These are phyloP conservation scores for Tricholomella constricta DNA, from an alignment of 768 basidiomycete genomes.

Conservation along the genomic window DNA sequence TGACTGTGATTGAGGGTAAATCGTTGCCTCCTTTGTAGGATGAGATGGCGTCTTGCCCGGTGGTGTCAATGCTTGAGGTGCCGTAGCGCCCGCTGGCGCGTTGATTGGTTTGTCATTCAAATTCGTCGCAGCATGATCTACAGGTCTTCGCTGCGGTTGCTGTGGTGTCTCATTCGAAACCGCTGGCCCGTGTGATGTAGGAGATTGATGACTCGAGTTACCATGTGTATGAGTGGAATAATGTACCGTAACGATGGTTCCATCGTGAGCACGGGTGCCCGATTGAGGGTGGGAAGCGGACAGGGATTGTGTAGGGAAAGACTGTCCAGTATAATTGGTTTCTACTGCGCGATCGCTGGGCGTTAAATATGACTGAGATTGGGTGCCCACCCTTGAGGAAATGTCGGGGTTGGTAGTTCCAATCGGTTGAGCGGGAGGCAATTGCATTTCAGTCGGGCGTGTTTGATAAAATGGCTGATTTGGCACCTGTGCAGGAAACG, in stretches of 20 bases:
- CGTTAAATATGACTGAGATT: neutral
- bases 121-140: neutral
- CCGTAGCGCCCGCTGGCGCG: no score
- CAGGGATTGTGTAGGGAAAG: neutral
- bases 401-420: neutral
- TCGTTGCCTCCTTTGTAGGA: neutral
- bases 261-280: neutral
- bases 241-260: neutral
- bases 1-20: neutral
- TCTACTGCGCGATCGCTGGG: neutral
- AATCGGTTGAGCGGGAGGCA: neutral
- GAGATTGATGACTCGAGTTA: neutral
- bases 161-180: neutral
- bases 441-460: neutral
- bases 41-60: neutral
- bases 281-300: neutral
- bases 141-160: neutral
- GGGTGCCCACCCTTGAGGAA: neutral
- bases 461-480: neutral
- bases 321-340: neutral
- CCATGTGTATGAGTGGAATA: neutral
- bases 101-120: neutral
- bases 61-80: neutral
- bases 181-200: neutral
- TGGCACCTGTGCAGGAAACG: neutral